Conservation (phyloP, 768 basidiomycete species). For the Coprinopsis strossmayeri region DNA sequence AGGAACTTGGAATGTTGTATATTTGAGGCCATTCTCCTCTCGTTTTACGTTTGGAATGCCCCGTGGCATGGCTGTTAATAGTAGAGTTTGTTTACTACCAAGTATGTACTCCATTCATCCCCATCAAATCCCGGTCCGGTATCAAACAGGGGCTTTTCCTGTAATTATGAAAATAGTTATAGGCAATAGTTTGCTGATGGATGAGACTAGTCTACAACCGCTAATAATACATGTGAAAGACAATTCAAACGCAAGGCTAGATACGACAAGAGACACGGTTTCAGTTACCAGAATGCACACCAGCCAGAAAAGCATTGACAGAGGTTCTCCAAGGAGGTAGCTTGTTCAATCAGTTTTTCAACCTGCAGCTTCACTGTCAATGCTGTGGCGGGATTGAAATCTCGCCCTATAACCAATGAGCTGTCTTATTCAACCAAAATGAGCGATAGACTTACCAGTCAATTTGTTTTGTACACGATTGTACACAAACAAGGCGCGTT, state of each 20-base stretch:
- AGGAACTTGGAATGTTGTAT: conserved; percentile 78
- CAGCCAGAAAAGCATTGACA: conserved; percentile 97
- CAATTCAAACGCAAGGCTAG: conserved; percentile 5
- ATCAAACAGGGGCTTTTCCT: not conserved
- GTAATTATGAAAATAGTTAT: not conserved
- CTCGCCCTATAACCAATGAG: conserved; percentile 52
- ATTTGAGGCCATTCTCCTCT: conserved; percentile 78
- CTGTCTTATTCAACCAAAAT: not conserved
- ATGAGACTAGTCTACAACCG: not conserved
- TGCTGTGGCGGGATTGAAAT: conserved; percentile 81
- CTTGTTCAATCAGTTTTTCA: conserved; percentile 87
- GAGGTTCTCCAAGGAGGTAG: conserved; percentile 89
- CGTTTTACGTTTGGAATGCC: conserved; percentile 76
- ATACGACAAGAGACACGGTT: conserved; percentile 8
- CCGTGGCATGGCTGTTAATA: conserved; percentile 61
- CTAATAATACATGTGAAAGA: not conserved
- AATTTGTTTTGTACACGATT: conserved; percentile 94
- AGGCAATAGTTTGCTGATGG: not conserved
- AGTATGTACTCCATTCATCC: not conserved
- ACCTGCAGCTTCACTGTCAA: conserved; percentile 82
- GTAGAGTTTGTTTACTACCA: not conserved
- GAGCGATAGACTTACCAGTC: conserved; percentile 49
- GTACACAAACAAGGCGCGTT: conserved; percentile 84
- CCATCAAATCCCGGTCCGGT: not conserved
- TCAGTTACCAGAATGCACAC: conserved; percentile 74